Evolutionary conservation across 768 basidiomycete species (phyloP), one percentile per base, ranked within the genome.

Genomic region (Leccinum truebloodii): DNA sequence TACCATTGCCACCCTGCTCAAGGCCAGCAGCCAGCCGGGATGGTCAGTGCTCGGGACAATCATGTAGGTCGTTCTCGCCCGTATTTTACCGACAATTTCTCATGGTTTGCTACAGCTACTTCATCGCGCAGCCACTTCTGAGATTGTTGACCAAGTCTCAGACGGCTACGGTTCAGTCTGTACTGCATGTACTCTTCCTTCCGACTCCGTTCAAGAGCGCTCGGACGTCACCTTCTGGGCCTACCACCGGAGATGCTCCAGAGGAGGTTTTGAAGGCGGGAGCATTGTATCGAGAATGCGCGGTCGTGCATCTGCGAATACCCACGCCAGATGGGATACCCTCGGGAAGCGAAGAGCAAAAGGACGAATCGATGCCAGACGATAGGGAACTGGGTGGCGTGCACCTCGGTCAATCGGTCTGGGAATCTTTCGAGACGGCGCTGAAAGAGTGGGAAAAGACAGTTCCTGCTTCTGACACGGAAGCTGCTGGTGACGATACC

Each of bases 111-210:
- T 63, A 52, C 9, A 91, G 92, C 37, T 94, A 93, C 67, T 61
- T 90, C 37, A 4, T 88, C 6, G 65, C 87, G 7, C 86, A 86
- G 59, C 92, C 92, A 0, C 48, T 93, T 5, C 75, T 93, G 18
- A 78, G 86, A 26, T 65, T 95, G 48, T 71, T 90, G 65, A 83
- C 87, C 6, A 95, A 95, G 66, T 84, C 87, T 0, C 81, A 91
- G 1, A 69, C 63, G 3, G 76, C 84, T 8, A 77, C 88, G 0
- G 76, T 90, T n/a, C 91, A 96, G 69, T 82, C 86, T 3, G 77
- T 94, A n/a, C 73, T 95, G 3, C 94, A 94, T 62, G 87, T 82
- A 0, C 81, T 96, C 14, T 94, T 91, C 71, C 81, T 93, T 16
- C 91, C 91, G 1, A 90, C 88, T 3, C 89, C 90, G 3, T 86